phyloP scores from a whole-genome alignment of 768 basidiomycete species.

The Russula compacta region DNA sequence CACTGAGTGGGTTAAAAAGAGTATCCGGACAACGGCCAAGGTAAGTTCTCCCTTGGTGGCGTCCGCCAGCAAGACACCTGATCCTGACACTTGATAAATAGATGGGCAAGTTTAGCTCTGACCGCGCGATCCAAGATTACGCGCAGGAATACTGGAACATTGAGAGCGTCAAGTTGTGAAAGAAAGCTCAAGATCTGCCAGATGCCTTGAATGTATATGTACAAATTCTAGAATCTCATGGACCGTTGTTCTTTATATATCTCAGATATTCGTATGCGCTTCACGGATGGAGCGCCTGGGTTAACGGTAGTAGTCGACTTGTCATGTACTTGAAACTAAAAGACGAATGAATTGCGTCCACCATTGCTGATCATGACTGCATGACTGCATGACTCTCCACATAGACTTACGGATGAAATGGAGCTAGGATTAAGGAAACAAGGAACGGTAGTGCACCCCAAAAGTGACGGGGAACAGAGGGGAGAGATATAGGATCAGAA shows the following conservation, averaged over 20 bases:
- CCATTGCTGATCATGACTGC: not conserved
- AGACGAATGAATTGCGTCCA: not conserved
- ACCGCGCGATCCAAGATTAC: slow-evolving; percentile 87
- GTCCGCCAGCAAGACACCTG: not conserved
- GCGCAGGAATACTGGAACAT: slow-evolving; percentile 84
- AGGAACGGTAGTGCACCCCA: not conserved
- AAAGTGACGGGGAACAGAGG: too few species aligned
- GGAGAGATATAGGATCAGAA: not conserved
- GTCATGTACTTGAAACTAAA: not conserved
- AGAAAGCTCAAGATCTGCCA: not conserved
- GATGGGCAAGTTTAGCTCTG: slow-evolving; percentile 98
- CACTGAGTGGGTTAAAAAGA: slow-evolving; percentile 87
- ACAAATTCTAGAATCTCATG: slow-evolving; percentile 3
- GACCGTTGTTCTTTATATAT: not conserved
- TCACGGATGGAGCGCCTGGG: not conserved
- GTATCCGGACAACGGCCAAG: slow-evolving; percentile 74
- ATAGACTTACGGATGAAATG: not conserved
- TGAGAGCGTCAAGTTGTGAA: slow-evolving; percentile 34
- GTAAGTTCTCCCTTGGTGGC: slow-evolving; percentile 25
- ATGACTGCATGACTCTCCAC: not conserved
- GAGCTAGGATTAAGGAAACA: not conserved
- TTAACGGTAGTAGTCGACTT: not conserved
- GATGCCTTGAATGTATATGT: not conserved
- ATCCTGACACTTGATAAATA: slow-evolving; percentile 22
- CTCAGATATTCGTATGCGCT: not conserved